Base-by-base conservation (phyloP, 1,284 basidiomycete species). In the Ceratorhiza oryzae-sativae region DNA sequence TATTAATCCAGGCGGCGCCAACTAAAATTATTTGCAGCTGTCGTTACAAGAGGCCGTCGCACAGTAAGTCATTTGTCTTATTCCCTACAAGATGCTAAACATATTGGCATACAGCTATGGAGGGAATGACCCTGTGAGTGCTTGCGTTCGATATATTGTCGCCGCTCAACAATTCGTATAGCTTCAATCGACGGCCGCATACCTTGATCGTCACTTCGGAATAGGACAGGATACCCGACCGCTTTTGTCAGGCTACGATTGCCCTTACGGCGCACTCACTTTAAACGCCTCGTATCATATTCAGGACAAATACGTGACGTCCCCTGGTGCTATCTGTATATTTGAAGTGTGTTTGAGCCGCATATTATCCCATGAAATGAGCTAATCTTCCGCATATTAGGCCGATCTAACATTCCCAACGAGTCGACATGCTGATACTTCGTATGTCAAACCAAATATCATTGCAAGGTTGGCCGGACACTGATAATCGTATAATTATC, bases 121-220 rank as follows among this genome's bases (percentile, higher is more conserved):
- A 8, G 89, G 89, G 0, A 85, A 84, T 73, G 88, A 91, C 76
- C 89, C 89, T 5, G 59, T 71, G n/a, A 13, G 41, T 25, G 30
- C n/a, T 25, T 23, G 8, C 6, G 27, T 30, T 32, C 18, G 23
- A 20, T 45, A 4, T 41, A 18, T 18, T 18, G 5, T 15, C 15
- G 15, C 13, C 32, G 18, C 13, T n/a, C 51, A 20, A 55, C 30
- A 15, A 34, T 36, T 8, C n/a, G 2, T n/a, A 3, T 30, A 61
- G 56, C 82, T 86, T 76, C 88, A 90, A 79, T 80, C 84, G 0
- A 83, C 85, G 0, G 87, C 88, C 1, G 87, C 87, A 2, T 91
- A 86, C 84, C 83, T 89, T 9, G 89, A 90, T 75, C 81, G 87
- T 5, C 85, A 84, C 76, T 90, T 89, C 74, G 89, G 89, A 39